Evolutionary conservation across 2,329 filamentous ascomycete genomes (phyloP).

Genomic region (Pseudopyricularia javanii): DNA sequence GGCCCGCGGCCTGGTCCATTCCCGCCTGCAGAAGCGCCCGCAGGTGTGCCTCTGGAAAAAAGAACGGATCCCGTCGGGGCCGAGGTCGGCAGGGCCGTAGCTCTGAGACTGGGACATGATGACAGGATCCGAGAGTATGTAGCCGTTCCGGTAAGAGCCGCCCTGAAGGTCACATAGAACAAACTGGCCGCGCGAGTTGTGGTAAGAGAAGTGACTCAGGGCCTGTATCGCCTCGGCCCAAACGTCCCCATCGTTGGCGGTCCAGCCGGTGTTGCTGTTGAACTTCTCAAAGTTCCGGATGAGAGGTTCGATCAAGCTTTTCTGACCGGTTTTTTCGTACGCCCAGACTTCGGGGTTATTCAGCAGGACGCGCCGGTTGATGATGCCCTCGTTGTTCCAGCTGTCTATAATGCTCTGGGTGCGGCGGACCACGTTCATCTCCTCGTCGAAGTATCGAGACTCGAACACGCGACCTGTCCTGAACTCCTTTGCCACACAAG

Average conservation of each 20-base stretch:
- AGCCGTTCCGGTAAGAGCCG: slow-evolving; percentile 20
- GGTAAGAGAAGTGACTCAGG: slow-evolving; percentile 30
- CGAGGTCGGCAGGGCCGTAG: slow-evolving; percentile 26
- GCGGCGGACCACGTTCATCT: not conserved
- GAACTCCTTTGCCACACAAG: too few relatives aligned
- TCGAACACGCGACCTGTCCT: not conserved
- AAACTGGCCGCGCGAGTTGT: slow-evolving; percentile 20
- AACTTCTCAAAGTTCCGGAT: slow-evolving; percentile 28
- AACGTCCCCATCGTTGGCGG: slow-evolving; percentile 8
- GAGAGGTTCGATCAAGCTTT: slow-evolving; percentile 21
- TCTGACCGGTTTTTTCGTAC: slow-evolving; percentile 6
- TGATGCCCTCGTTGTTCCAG: not conserved
- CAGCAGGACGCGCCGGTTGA: slow-evolving; percentile 18
- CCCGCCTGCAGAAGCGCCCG: slow-evolving; percentile 16
- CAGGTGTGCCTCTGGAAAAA: slow-evolving; percentile 25
- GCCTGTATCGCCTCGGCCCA: slow-evolving; percentile 27
- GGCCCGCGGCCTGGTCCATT: slow-evolving; percentile 10
- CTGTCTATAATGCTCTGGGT: not conserved
- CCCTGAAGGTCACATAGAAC: slow-evolving; percentile 30
- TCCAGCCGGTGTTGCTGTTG: slow-evolving; percentile 30
- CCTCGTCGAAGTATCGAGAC: not conserved
- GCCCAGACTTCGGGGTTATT: slow-evolving; percentile 22
- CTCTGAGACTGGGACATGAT: slow-evolving; percentile 23
- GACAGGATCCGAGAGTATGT: slow-evolving; percentile 26
- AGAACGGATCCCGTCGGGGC: slow-evolving; percentile 21